Percentiles rank a stretch among this genome's conserved stretches.
Conservation (phyloP, 2,329 filamentous ascomycete genomes). For the Talaromyces sp. region DNA sequence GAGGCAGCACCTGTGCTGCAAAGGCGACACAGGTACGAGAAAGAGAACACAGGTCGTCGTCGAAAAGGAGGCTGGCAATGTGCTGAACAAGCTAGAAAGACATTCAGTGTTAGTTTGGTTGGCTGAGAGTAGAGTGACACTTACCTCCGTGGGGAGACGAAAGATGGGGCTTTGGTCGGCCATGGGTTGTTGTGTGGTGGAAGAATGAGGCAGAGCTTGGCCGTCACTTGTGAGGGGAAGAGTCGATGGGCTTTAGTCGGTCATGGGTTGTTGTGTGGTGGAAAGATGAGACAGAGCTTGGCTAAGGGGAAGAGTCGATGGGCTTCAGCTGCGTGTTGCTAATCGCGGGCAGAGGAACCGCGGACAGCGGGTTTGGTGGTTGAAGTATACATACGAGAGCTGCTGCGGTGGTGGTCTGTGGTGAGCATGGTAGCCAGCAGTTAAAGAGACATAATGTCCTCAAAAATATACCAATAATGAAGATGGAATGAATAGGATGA, state of each 20-base stretch:
- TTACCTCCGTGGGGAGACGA: constrained; percentile 8
- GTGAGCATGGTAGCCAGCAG: no score
- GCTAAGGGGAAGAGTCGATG: not conserved
- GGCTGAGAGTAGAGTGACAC: not conserved
- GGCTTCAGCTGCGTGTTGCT: not conserved
- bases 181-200: constrained; percentile 11
- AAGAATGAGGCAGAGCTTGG: not conserved
- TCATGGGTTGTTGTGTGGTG: constrained; percentile 11
- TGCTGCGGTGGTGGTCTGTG: no score
- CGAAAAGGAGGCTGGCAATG: constrained; percentile 24
- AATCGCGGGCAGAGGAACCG: no score
- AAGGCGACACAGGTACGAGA: constrained; percentile 22
- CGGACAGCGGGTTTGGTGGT: no score
- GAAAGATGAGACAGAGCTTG: not conserved
- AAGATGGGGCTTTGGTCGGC: constrained; percentile 1
- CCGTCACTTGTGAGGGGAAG: not conserved
- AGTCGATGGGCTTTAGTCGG: no score
- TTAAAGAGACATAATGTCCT: no score
- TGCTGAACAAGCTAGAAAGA: constrained; percentile 25
- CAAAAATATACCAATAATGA: no score
- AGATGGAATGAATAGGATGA: no score
- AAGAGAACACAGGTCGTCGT: constrained; percentile 28
- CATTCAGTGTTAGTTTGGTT: not conserved
- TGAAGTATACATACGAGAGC: no score
- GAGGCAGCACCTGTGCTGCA: constrained; percentile 19